Evolutionary conservation across 306 rosid genomes (phyloP).

Genomic region (Castanospermum australe): DNA sequence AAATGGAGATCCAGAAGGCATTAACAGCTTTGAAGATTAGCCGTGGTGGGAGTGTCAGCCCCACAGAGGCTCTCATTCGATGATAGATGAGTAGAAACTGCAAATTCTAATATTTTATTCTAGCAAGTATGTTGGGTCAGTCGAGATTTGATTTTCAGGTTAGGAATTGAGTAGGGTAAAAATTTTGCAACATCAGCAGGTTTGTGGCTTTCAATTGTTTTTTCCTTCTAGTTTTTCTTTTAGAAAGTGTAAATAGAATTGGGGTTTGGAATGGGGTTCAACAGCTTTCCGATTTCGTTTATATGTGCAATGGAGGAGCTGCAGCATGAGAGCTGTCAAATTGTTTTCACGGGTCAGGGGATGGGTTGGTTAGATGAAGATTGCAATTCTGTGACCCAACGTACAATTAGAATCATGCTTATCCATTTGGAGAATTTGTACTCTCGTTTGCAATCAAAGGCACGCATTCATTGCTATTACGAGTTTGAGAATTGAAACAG

Average conservation of each 20-base stretch:
- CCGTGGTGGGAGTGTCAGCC: constrained; percentile 73
- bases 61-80: constrained; percentile 57
- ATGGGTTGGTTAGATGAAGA: not conserved
- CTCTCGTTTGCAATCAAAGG: not conserved
- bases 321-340: not conserved
- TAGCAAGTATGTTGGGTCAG: not conserved
- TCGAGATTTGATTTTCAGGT: not conserved
- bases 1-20: constrained; percentile 85
- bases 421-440: not conserved
- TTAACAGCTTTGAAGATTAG: constrained; percentile 63
- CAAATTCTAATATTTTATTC: not conserved
- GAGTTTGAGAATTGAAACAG: not conserved
- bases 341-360: not conserved
- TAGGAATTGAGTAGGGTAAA: not conserved
- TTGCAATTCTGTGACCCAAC: not conserved
- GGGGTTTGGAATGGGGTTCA: not conserved
- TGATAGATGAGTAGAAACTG: constrained; percentile 34
- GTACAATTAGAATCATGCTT: not conserved
- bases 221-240: not conserved
- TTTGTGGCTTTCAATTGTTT: not conserved
- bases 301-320: not conserved
- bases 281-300: not conserved
- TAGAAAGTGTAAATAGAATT: not conserved
- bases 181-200: not conserved
- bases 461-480: too few relatives aligned